Evolutionary conservation across 108 stramenopile species (phyloP).

Genomic region (Cyclostephanos tholiformis): DNA sequence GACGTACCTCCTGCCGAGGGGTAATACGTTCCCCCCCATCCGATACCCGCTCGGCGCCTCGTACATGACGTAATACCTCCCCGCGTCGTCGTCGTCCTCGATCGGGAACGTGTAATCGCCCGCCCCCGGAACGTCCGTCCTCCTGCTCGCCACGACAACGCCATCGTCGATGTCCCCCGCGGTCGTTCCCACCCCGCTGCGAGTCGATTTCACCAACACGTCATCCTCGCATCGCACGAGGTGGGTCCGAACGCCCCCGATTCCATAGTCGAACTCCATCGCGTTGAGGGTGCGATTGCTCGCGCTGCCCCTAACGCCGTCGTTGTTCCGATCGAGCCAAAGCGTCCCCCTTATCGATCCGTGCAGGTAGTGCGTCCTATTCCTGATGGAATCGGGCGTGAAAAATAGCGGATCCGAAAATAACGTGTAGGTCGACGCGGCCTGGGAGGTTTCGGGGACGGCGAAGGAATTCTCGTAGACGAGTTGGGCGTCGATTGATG

Average conservation of each 20-base stretch:
- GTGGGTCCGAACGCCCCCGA: conserved; percentile 21
- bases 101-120: neutral
- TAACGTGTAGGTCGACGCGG: conserved; percentile 14
- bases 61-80: conserved; percentile 26
- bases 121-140: neutral
- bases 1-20: conserved; percentile 10
- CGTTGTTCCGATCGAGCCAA: conserved; percentile 28
- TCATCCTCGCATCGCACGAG: conserved; percentile 25
- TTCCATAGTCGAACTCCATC: conserved; percentile 25
- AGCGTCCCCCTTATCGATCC: neutral
- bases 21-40: conserved; percentile 16
- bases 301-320: conserved; percentile 28
- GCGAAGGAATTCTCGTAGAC: neutral
- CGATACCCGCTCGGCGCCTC: conserved; percentile 18
- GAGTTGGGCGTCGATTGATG: no score
- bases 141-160: neutral
- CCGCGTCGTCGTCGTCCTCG: no score
- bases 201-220: no score
- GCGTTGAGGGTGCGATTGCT: conserved; percentile 34
- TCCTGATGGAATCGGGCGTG: neutral
- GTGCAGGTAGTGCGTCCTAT: conserved; percentile 9
- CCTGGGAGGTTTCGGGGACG: conserved; percentile 11
- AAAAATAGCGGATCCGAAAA: conserved; percentile 12
- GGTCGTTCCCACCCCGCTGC: neutral
- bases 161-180: no score